These are phyloP conservation scores for Circinella umbellata DNA, from an alignment of 371 early-diverging fungal species.

Conservation along the genomic window DNA sequence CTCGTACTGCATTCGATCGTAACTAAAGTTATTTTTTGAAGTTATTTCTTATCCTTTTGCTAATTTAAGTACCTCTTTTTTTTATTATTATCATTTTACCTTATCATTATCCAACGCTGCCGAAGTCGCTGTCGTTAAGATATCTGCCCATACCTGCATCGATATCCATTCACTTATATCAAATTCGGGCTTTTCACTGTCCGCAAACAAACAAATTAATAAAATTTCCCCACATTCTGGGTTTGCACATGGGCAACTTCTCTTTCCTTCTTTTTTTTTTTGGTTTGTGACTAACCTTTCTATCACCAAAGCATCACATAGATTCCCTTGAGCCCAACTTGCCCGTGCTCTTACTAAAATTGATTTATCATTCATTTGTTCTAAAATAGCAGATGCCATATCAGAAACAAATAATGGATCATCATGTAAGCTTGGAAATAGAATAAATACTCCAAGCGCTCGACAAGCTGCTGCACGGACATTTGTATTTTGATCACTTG, in stretches of 20 bases:
- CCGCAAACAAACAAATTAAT: background rate
- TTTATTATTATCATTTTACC: slow-evolving; percentile 29
- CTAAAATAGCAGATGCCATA: slow-evolving; percentile 51
- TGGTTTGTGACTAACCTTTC: slow-evolving; percentile 39
- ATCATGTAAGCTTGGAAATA: slow-evolving; percentile 61
- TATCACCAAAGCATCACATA: slow-evolving; percentile 68
- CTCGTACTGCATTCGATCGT: slow-evolving; percentile 75
- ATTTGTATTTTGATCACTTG: slow-evolving; percentile 55
- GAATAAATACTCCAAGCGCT: slow-evolving; percentile 69
- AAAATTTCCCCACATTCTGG: background rate
- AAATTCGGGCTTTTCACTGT: slow-evolving; percentile 38
- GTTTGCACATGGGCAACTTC: background rate
- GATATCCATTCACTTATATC: slow-evolving; percentile 42
- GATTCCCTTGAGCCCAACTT: slow-evolving; percentile 81
- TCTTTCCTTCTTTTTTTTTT: background rate
- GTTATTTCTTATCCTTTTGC: background rate
- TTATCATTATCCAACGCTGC: slow-evolving; percentile 78
- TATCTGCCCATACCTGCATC: slow-evolving; percentile 46
- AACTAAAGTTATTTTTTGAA: slow-evolving; percentile 33
- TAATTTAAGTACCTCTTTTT: background rate
- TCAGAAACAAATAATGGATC: slow-evolving; percentile 62
- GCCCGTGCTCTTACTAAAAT: slow-evolving; percentile 69
- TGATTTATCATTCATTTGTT: slow-evolving; percentile 52
- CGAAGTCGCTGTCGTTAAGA: slow-evolving; percentile 53
- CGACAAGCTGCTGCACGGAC: slow-evolving; percentile 76